Percentiles rank a stretch among this genome's conserved stretches.
Evolutionary conservation across 2,329 filamentous ascomycete genomes (phyloP).

Genomic region (Cercospora janseana): DNA sequence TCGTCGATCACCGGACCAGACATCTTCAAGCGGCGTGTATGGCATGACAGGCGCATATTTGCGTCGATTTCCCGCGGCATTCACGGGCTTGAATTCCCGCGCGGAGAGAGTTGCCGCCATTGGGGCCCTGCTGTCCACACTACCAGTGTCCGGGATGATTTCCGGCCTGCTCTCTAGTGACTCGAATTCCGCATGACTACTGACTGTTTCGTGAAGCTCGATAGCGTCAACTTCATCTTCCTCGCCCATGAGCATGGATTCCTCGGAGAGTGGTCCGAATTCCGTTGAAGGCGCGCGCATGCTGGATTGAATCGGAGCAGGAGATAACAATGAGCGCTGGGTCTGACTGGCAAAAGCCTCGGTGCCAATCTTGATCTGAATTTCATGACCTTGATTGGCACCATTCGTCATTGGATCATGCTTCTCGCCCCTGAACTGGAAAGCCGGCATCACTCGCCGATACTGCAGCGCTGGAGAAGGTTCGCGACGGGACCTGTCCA

Average conservation of each 20-base stretch:
- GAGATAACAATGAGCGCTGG: slow-evolving; percentile 23
- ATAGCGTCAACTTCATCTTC: slow-evolving; percentile 26
- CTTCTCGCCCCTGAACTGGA: slow-evolving; percentile 20
- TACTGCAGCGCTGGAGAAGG: slow-evolving; percentile 16
- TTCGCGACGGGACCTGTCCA: slow-evolving; percentile 18
- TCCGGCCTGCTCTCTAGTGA: no score
- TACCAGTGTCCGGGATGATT: no score
- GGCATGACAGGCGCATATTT: no score
- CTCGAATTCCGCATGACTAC: neutral
- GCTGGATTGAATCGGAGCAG: slow-evolving; percentile 24
- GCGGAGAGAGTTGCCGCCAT: no score
- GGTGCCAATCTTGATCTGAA: slow-evolving; percentile 35
- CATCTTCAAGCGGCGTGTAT: no score
- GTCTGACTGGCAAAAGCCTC: slow-evolving; percentile 35
- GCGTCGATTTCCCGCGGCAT: no score
- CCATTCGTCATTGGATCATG: slow-evolving; percentile 30
- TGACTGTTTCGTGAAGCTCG: neutral
- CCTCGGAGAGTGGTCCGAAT: slow-evolving; percentile 31
- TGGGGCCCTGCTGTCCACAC: no score
- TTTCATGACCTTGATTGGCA: slow-evolving; percentile 25
- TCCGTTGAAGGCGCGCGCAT: slow-evolving; percentile 29
- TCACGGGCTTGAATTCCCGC: no score
- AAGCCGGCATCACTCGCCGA: slow-evolving; percentile 22
- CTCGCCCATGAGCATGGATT: slow-evolving; percentile 35
- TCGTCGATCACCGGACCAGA: no score